phyloP scores from a whole-genome alignment of 352 stramenopile genomes.

The Globisporangium mamillatum region DNA sequence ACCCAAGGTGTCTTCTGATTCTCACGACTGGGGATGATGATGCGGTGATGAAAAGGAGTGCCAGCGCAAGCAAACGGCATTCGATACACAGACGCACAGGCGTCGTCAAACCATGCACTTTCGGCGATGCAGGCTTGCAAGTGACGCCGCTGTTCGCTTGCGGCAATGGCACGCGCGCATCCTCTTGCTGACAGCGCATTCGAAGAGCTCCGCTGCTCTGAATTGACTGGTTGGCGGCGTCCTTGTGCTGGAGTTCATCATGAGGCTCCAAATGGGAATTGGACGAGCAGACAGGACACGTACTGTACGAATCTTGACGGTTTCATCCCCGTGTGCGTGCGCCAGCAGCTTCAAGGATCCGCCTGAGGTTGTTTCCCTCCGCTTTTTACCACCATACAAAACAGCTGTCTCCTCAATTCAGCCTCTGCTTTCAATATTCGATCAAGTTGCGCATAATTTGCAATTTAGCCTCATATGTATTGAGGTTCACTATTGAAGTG shows the following conservation, averaged over 20 bases:
- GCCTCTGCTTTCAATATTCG: not conserved
- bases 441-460: not conserved
- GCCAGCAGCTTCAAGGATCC: not conserved
- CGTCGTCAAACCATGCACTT: not conserved
- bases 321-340: not conserved
- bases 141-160: too few relatives aligned
- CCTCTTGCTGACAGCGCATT: too few relatives aligned
- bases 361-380: too few relatives aligned
- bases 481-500: not conserved
- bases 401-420: not conserved
- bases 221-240: too few relatives aligned
- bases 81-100: too few relatives aligned
- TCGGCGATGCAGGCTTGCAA: too few relatives aligned
- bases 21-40: not conserved
- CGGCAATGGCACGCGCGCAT: too few relatives aligned
- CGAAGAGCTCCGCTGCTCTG: too few relatives aligned
- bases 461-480: not conserved
- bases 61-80: not conserved
- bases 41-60: not conserved
- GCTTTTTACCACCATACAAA: not conserved
- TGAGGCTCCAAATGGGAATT: too few relatives aligned
- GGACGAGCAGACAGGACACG: not conserved
- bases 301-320: not conserved
- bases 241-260: too few relatives aligned
- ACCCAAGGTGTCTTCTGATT: too few relatives aligned